Percentiles rank a stretch among this genome's conserved stretches.
Evolutionary conservation across 2,329 filamentous ascomycete species (phyloP).

Genomic region (Trichothecium roseum): DNA sequence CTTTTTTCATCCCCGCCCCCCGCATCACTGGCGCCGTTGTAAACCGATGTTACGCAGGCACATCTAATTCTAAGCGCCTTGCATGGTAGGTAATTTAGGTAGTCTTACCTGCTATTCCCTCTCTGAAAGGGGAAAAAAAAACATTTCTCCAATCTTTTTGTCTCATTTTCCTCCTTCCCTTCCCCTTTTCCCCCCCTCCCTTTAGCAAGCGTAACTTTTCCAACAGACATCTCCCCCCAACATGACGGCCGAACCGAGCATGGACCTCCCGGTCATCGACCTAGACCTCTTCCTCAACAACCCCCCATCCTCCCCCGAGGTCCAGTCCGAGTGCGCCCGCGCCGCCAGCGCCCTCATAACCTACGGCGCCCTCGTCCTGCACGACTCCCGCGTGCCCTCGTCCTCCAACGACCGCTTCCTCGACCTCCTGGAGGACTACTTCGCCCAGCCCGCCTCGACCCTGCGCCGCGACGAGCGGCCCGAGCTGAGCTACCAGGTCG

Average conservation of each 20-base stretch:
- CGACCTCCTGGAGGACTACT: slow-evolving; percentile 55
- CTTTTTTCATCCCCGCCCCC: background rate
- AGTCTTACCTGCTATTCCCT: no score
- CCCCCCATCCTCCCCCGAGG: slow-evolving; percentile 28
- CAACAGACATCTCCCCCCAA: background rate
- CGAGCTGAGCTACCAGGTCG: slow-evolving; percentile 49
- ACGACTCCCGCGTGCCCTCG: slow-evolving; percentile 48
- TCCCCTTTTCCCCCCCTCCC: background rate
- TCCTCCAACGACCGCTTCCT: slow-evolving; percentile 46
- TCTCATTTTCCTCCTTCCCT: background rate
- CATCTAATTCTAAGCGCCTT: background rate
- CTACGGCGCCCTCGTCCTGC: slow-evolving; percentile 49
- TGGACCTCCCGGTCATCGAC: slow-evolving; percentile 51
- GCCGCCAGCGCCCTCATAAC: slow-evolving; percentile 47
- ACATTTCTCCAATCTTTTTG: background rate
- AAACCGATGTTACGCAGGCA: background rate
- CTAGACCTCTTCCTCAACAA: slow-evolving; percentile 44
- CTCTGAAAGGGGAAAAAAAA: no score
- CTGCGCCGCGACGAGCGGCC: slow-evolving; percentile 44
- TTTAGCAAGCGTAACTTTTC: no score
- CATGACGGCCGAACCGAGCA: slow-evolving; percentile 13
- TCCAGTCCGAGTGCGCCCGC: slow-evolving; percentile 39
- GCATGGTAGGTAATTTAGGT: no score
- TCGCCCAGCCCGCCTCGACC: slow-evolving; percentile 40
- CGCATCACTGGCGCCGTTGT: background rate